These are phyloP conservation scores for Xylariaceae sp. DNA, from an alignment of 2,329 filamentous ascomycete genomes.

Conservation along the genomic window DNA sequence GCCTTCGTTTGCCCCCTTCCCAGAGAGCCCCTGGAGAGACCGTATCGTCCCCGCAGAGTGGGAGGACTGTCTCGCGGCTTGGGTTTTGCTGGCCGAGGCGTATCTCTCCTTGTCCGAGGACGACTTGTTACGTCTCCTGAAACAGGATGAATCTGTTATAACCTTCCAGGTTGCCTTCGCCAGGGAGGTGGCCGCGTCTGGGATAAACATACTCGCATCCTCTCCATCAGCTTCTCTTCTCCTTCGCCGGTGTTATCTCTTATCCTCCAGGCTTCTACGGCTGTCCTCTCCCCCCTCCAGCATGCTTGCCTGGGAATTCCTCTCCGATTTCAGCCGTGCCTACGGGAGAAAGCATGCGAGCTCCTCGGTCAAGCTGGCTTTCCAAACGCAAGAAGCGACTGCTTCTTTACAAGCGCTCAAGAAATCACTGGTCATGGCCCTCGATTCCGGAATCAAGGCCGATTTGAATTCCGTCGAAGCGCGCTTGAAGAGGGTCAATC, in stretches of 20 bases:
- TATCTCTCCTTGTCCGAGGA: slow-evolving; percentile 55
- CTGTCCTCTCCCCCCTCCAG: slow-evolving; percentile 36
- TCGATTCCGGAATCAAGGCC: slow-evolving; percentile 56
- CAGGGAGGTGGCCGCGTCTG: slow-evolving; percentile 43
- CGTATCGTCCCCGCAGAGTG: slow-evolving; percentile 66
- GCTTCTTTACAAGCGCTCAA: slow-evolving; percentile 55
- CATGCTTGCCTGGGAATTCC: slow-evolving; percentile 60
- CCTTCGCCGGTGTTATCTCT: slow-evolving; percentile 58
- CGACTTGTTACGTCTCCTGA: slow-evolving; percentile 47
- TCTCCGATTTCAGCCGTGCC: slow-evolving; percentile 61
- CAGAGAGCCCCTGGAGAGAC: slow-evolving; percentile 60
- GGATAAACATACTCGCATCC: slow-evolving; percentile 31
- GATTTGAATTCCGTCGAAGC: slow-evolving; percentile 51
- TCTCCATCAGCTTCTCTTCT: slow-evolving; percentile 40
- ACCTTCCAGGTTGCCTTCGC: slow-evolving; percentile 65
- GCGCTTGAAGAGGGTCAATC: slow-evolving; percentile 53
- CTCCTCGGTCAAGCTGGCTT: slow-evolving; percentile 45
- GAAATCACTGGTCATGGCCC: slow-evolving; percentile 52
- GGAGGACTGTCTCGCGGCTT: slow-evolving; percentile 70
- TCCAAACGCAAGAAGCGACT: slow-evolving; percentile 47
- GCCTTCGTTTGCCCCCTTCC: slow-evolving; percentile 74
- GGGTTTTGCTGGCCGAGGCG: slow-evolving; percentile 61
- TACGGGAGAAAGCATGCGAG: slow-evolving; percentile 60
- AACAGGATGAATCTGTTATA: slow-evolving; percentile 53
- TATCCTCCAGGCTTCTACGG: slow-evolving; percentile 54